Evolutionary conservation across 345 rosid species (phyloP).

Genomic region (Lagerstroemia speciosa): DNA sequence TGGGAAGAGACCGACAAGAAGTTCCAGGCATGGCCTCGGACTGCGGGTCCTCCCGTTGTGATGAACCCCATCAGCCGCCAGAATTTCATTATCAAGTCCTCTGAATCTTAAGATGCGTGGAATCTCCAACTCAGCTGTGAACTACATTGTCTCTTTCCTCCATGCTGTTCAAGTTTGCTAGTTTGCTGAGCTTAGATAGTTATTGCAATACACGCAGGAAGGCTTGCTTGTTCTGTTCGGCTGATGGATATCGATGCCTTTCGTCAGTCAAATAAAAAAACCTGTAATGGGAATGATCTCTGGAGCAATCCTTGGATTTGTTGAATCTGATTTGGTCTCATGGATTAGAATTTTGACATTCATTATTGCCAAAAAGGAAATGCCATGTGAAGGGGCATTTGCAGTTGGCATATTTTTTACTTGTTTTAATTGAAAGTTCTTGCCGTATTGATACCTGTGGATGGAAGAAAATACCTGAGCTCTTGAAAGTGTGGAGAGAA

Average conservation of each 20-base stretch:
- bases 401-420: too few species aligned
- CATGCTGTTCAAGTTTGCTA: neutral
- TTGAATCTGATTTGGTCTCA: neutral
- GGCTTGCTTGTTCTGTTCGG: neutral
- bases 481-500: too few species aligned
- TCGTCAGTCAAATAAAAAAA: neutral
- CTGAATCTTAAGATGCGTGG: conserved; percentile 19
- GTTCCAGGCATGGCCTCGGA: conserved; percentile 93
- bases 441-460: too few species aligned
- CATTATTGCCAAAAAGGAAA: neutral
- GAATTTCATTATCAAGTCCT: conserved; percentile 68
- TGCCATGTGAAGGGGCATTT: too few species aligned
- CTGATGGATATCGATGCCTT: neutral
- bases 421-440: too few species aligned
- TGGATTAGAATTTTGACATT: neutral
- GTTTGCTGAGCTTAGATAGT: neutral
- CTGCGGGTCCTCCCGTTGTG: conserved; percentile 92
- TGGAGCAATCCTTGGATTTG: neutral
- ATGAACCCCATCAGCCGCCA: conserved; percentile 94
- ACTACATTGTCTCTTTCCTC: neutral
- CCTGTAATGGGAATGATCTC: neutral
- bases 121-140: neutral
- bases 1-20: conserved; percentile 78
- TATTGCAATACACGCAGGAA: neutral
- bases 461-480: too few species aligned